phyloP scores from a whole-genome alignment of 2,329 filamentous ascomycete genomes.

The Apiospora rasikravindrae region DNA sequence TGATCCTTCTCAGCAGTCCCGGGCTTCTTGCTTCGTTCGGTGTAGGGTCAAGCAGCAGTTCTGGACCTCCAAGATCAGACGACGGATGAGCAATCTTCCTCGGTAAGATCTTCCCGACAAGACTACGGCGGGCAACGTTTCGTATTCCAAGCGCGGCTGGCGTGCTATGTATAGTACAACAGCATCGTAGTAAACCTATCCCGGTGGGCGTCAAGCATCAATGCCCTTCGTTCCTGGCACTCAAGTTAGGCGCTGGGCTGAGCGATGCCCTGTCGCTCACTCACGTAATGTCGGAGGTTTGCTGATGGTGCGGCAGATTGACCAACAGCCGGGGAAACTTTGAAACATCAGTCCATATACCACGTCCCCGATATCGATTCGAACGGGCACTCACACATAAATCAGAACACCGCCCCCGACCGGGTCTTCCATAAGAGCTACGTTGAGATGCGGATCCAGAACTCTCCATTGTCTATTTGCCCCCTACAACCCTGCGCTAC shows the following conservation, averaged over 20 bases:
- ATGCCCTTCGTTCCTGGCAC: too few species aligned
- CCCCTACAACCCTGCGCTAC: not conserved
- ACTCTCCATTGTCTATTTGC: too few species aligned
- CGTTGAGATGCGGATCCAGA: not conserved
- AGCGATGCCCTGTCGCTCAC: not conserved
- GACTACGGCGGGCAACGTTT: not conserved
- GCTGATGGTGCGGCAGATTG: not conserved
- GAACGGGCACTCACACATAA: too few species aligned
- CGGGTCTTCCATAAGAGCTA: too few species aligned
- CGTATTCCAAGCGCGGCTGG: not conserved
- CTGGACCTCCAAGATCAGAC: too few species aligned
- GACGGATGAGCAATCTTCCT: too few species aligned
- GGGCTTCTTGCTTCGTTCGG: too few species aligned
- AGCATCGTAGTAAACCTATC: too few species aligned
- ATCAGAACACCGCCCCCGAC: too few species aligned
- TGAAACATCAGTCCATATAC: not conserved
- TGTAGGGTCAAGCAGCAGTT: too few species aligned
- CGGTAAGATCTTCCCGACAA: not conserved
- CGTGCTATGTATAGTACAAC: not conserved
- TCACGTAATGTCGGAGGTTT: not conserved
- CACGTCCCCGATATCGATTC: too few species aligned
- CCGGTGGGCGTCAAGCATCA: too few species aligned
- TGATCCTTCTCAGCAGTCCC: not conserved
- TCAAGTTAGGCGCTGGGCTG: not conserved
- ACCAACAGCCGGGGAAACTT: not conserved